A percentile compares a stretch with the other conserved stretches of the same genome.
Conservation (phyloP, 805 yeast species). For the Dipodascus geniculatus region DNA sequence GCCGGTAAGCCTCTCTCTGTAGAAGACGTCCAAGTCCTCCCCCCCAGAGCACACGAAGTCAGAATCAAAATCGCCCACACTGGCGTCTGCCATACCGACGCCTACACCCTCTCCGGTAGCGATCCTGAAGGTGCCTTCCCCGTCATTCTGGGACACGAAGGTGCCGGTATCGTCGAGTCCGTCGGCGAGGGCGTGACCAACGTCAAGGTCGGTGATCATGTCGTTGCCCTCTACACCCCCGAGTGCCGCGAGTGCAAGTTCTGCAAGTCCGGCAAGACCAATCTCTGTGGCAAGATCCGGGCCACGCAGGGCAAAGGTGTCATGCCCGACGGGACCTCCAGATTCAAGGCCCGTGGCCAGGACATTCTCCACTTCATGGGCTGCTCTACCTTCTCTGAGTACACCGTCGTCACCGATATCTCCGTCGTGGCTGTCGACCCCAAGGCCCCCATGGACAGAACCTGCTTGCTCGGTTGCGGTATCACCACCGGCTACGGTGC, state of each 20-base stretch:
- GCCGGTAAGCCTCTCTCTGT: conserved; percentile 64
- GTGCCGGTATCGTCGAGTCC: conserved; percentile 93
- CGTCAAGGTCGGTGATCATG: conserved; percentile 90
- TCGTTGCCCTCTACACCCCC: conserved; percentile 89
- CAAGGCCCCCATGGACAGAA: conserved; percentile 71
- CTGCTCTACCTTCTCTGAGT: conserved; percentile 91
- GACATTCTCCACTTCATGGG: conserved; percentile 92
- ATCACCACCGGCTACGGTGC: conserved; percentile 98
- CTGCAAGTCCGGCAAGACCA: conserved; percentile 91
- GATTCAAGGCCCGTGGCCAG: conserved; percentile 78
- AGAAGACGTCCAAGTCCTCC: conserved; percentile 81
- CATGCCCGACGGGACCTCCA: conserved; percentile 95
- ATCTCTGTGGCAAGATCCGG: conserved; percentile 89
- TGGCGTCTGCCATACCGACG: conserved; percentile 98
- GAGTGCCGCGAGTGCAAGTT: conserved; percentile 93
- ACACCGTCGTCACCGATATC: conserved; percentile 96
- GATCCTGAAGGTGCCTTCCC: conserved; percentile 98
- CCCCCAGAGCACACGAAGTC: conserved; percentile 96
- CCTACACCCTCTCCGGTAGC: conserved; percentile 84
- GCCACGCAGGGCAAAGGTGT: conserved; percentile 98
- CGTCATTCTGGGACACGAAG: conserved; percentile 90
- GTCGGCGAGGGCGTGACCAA: conserved; percentile 88
- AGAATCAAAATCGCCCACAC: conserved; percentile 79
- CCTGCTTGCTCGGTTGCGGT: conserved; percentile 95
- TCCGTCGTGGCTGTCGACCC: conserved; percentile 88